phyloP scores from a whole-genome alignment of 129 eudicot genomes.

The Oenanthe sinensis region DNA sequence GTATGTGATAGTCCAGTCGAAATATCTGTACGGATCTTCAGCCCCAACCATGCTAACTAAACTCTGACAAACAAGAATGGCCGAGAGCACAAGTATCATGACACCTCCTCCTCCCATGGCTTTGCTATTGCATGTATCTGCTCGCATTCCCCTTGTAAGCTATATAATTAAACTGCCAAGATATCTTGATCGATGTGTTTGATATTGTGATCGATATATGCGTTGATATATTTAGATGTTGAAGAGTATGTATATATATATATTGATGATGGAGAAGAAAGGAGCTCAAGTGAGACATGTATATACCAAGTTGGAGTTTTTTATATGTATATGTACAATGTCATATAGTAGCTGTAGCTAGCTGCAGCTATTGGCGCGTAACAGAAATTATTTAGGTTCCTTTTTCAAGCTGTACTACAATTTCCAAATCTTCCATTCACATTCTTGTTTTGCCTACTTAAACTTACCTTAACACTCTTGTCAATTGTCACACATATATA shows the following conservation, averaged over 20 bases:
- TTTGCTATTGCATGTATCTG: neutral
- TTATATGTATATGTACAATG: neutral
- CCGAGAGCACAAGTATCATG: neutral
- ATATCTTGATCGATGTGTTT: neutral
- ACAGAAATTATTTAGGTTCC: neutral
- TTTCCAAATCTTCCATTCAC: neutral
- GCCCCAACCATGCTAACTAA: constrained; percentile 22
- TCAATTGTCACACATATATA: no score
- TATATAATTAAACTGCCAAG: neutral
- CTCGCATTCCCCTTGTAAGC: neutral
- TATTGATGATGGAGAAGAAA: neutral
- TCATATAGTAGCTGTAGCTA: neutral
- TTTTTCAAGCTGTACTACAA: neutral
- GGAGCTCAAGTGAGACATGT: neutral
- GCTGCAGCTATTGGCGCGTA: constrained; percentile 1
- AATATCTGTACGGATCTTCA: constrained; percentile 59
- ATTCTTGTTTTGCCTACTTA: neutral
- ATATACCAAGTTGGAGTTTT: no score
- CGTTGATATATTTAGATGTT: neutral
- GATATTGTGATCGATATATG: neutral
- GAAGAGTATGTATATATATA: neutral
- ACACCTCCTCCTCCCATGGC: neutral
- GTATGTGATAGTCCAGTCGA: constrained; percentile 58
- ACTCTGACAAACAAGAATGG: neutral
- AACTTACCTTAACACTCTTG: no score